These are phyloP conservation scores for Neurospora tetraspora DNA, from an alignment of 495 filamentous ascomycete species.

Conservation along the genomic window DNA sequence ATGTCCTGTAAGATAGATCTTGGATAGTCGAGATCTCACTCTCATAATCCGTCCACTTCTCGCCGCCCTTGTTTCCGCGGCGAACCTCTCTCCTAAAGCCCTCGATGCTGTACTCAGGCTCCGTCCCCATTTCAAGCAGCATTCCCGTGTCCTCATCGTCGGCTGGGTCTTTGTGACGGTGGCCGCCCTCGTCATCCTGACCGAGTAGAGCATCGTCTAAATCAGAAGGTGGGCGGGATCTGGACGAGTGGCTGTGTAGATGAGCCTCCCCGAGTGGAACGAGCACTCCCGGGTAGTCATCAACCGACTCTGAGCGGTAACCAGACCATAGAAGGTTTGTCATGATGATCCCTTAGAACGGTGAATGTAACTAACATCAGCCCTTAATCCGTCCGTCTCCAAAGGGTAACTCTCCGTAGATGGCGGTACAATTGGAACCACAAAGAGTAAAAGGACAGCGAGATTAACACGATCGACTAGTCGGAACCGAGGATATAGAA, in stretches of 20 bases:
- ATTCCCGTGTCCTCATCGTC: constrained; percentile 29
- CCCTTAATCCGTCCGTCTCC: background rate
- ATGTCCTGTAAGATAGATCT: background rate
- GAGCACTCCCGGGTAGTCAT: constrained; percentile 34
- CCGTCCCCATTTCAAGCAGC: constrained; percentile 25
- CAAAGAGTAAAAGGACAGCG: background rate
- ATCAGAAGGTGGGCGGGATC: constrained; percentile 21
- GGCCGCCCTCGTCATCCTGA: constrained; percentile 11
- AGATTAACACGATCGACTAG: background rate
- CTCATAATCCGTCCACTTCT: constrained; percentile 39
- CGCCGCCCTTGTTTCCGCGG: constrained; percentile 25
- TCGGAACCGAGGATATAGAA: background rate
- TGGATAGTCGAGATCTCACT: constrained; percentile 24
- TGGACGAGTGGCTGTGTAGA: constrained; percentile 35
- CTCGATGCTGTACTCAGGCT: constrained; percentile 40
- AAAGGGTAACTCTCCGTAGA: background rate
- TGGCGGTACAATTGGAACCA: background rate
- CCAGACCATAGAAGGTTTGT: constrained; percentile 3
- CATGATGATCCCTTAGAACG: background rate
- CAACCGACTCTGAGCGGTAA: constrained; percentile 27
- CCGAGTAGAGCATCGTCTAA: constrained; percentile 20
- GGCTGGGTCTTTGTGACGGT: constrained; percentile 20
- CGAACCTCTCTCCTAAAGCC: constrained; percentile 37
- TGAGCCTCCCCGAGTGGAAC: constrained; percentile 39
- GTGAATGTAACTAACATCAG: background rate